Base-by-base conservation (phyloP, 1,139 yeast genomes). In the Saccharomyces hybrid region DNA sequence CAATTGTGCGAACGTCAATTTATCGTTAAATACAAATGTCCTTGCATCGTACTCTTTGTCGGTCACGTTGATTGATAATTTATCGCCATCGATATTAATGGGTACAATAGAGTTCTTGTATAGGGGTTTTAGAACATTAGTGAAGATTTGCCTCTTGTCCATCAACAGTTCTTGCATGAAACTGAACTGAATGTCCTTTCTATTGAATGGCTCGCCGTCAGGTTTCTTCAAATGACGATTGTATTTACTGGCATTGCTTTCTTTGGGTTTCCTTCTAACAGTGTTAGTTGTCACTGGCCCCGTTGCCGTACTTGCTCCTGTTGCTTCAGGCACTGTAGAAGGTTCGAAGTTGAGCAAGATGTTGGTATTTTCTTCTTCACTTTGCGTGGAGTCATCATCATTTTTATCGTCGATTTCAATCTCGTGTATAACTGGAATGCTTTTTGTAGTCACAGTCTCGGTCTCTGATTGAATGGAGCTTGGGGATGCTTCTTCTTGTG, bases 141-240 rank as follows among this genome's bases (percentile, higher is more conserved):
- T 82, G 71, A 93, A 93, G 4, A 87, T 89, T 49, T 78, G 73
- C 44, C 78, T 72, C 27, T 78, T 74, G 65, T 90, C 85, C 62
- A 79, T 77, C 64, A 93, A 87, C 20, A 93, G 70, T 28, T 76
- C 74, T 51, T 76, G 75, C 55, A 93, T 73, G 62, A 91, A 88
- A 61, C 86, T 93, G 68, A 84, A 88, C 67, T 91, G 97, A 55
- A 93, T 85, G 64, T 93, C 98, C 56, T 75, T 80, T 51, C 98
- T 77, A 86, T 95, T 87, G 58, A 91, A 82, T 16, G 96, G 96
- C 63, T 88, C 96, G 4, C 98, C 97, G 66, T 93, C 98, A 16
- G 83, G 78, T 66, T 91, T 91, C 69, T 91, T 93, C 62, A 93
- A 73, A 67, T 88, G 96, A 51, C 87, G 76, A 26, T 62, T 63